phyloP scores from a whole-genome alignment of 352 stramenopile species.

The Aphanomyces invadans region DNA sequence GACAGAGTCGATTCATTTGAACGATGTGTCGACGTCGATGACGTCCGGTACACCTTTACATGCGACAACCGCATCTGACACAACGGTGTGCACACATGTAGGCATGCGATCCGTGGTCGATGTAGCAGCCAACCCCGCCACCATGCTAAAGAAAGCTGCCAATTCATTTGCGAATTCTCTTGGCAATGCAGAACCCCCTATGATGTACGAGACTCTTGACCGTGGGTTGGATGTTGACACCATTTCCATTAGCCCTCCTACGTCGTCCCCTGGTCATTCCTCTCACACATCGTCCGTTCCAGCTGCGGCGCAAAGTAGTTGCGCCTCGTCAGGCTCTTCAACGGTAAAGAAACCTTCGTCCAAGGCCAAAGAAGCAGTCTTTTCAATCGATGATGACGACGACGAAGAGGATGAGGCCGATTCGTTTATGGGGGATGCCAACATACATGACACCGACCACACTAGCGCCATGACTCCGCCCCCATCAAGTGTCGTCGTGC shows the following conservation, averaged over 20 bases:
- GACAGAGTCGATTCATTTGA: constrained; percentile 23
- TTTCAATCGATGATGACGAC: constrained; percentile 69
- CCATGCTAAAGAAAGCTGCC: constrained; percentile 18
- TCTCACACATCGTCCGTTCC: too few relatives aligned
- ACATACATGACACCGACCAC: constrained; percentile 13
- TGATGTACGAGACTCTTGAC: background rate
- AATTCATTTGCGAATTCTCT: constrained; percentile 16
- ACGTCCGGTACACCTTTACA: background rate
- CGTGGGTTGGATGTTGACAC: background rate
- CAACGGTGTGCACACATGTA: background rate
- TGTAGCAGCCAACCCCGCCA: constrained; percentile 15
- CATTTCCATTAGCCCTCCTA: background rate
- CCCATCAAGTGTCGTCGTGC: constrained; percentile 31
- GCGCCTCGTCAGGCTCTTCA: too few relatives aligned
- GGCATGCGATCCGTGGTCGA: constrained; percentile 21
- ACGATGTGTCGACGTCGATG: constrained; percentile 3
- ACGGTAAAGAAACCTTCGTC: background rate
- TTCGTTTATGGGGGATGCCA: constrained; percentile 30
- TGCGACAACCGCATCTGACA: background rate
- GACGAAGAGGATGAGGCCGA: constrained; percentile 63
- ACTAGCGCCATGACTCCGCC: background rate
- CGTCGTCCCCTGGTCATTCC: too few relatives aligned
- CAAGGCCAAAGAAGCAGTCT: constrained; percentile 60
- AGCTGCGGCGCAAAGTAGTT: too few relatives aligned
- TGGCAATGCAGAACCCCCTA: constrained; percentile 1